Conservation (phyloP, 2,329 filamentous ascomycete species). For the Calonectria ilicicola region DNA sequence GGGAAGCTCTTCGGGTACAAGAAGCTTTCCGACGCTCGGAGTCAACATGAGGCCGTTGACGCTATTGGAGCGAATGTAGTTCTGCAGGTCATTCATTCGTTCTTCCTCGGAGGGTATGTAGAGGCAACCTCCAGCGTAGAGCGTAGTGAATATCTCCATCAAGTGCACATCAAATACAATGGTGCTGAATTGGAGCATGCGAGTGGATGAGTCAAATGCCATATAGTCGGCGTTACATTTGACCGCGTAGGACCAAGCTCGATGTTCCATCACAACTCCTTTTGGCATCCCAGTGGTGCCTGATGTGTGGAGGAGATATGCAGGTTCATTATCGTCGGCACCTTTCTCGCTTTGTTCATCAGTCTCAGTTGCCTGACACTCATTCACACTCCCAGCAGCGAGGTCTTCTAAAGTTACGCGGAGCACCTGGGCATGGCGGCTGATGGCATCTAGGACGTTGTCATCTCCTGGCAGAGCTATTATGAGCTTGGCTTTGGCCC, state of each 20-base stretch:
- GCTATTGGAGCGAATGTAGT: background rate
- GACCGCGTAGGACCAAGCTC: background rate
- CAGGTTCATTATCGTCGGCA: background rate
- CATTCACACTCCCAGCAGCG: too few relatives aligned
- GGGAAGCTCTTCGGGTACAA: background rate
- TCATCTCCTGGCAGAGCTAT: background rate
- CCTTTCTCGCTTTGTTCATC: background rate
- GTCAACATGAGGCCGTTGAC: background rate
- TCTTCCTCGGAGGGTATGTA: background rate
- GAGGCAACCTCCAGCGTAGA: background rate
- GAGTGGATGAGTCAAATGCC: background rate
- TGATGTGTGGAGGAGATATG: background rate
- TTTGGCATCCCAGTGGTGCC: background rate
- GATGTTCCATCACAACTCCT: background rate
- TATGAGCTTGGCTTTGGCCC: background rate
- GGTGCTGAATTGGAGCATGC: background rate
- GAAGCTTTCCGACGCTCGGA: background rate
- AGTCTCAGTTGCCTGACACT: too few relatives aligned
- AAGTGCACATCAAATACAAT: background rate
- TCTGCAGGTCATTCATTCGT: background rate
- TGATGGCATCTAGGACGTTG: background rate
- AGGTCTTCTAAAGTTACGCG: background rate
- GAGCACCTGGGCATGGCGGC: background rate
- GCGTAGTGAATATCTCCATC: background rate
- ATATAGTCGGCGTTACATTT: background rate